phyloP scores from a whole-genome alignment of 2,329 filamentous ascomycete genomes.

The Hansfordia pulvinata region DNA sequence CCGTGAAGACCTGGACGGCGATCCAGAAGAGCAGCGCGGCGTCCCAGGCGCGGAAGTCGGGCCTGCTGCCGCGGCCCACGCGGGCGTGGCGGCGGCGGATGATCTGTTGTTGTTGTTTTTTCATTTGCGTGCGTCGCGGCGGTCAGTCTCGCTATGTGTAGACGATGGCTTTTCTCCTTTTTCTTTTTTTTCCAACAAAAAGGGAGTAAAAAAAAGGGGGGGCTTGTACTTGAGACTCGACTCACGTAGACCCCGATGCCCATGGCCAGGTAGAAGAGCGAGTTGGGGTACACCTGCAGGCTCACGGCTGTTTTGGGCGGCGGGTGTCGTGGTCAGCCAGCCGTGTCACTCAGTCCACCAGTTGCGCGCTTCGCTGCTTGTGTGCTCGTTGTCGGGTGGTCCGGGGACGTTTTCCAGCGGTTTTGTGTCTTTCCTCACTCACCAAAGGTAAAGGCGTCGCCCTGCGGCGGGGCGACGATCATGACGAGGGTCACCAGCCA shows the following conservation, averaged over 20 bases:
- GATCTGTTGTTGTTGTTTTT: too few species aligned
- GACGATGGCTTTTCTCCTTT: too few species aligned
- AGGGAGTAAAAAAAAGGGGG: too few species aligned
- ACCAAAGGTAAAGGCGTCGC: slow-evolving; percentile 52
- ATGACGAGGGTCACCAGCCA: slow-evolving; percentile 43
- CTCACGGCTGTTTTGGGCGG: slow-evolving; percentile 33
- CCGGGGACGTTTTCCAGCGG: too few species aligned
- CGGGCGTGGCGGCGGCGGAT: slow-evolving; percentile 35
- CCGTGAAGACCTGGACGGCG: slow-evolving; percentile 42
- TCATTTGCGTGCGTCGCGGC: too few species aligned
- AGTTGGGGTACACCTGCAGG: slow-evolving; percentile 41
- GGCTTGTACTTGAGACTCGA: too few species aligned
- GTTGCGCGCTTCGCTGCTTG: too few species aligned
- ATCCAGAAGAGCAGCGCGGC: slow-evolving; percentile 44
- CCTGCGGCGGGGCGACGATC: slow-evolving; percentile 45
- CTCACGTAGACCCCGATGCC: slow-evolving; percentile 43
- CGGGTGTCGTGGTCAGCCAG: background rate
- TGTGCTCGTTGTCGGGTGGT: too few species aligned
- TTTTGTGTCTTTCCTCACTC: too few species aligned
- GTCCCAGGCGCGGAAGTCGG: slow-evolving; percentile 47
- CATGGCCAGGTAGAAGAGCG: slow-evolving; percentile 43
- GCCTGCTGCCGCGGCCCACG: slow-evolving; percentile 24
- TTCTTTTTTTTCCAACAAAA: too few species aligned
- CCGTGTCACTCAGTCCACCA: too few species aligned
- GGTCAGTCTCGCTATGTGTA: too few species aligned